These are phyloP conservation scores for Trichomonas vaginalis DNA, from an alignment of 208 protist species.

Conservation along the genomic window DNA sequence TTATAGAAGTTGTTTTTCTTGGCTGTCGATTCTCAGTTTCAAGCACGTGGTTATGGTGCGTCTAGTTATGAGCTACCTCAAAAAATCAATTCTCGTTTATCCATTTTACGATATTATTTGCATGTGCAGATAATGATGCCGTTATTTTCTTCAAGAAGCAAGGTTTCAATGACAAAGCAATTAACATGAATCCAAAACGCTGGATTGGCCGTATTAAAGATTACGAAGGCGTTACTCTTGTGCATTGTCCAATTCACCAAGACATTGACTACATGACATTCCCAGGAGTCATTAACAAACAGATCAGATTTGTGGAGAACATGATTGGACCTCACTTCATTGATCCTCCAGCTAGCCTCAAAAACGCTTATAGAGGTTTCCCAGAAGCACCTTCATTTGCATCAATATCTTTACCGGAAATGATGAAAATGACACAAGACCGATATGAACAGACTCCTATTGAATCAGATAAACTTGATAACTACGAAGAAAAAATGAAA, in stretches of 20 bases:
- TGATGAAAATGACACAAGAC: not conserved
- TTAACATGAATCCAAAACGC: constrained; percentile 35
- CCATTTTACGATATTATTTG: constrained; percentile 55
- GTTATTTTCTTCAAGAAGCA: constrained; percentile 70
- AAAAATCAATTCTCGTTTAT: constrained; percentile 40
- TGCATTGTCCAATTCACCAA: constrained; percentile 54
- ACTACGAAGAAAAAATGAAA: not conserved
- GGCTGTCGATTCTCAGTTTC: constrained; percentile 51
- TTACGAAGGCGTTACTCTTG: constrained; percentile 60
- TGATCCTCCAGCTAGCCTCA: not conserved
- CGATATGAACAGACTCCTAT: not conserved
- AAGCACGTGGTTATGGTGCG: constrained; percentile 53
- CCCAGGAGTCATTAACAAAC: constrained; percentile 34
- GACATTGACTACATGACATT: constrained; percentile 52
- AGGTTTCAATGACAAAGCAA: constrained; percentile 37
- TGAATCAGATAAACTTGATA: not conserved
- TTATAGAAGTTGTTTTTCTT: constrained; percentile 66
- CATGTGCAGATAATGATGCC: constrained; percentile 67
- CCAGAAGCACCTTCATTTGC: not conserved
- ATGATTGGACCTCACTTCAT: not conserved
- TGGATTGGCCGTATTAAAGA: constrained; percentile 66
- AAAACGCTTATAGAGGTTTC: not conserved
- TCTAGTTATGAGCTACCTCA: constrained; percentile 54
- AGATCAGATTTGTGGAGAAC: constrained; percentile 31
- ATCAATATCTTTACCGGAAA: not conserved